Base-by-base conservation (phyloP, 345 rosid species). In the Litchi chinensis region DNA sequence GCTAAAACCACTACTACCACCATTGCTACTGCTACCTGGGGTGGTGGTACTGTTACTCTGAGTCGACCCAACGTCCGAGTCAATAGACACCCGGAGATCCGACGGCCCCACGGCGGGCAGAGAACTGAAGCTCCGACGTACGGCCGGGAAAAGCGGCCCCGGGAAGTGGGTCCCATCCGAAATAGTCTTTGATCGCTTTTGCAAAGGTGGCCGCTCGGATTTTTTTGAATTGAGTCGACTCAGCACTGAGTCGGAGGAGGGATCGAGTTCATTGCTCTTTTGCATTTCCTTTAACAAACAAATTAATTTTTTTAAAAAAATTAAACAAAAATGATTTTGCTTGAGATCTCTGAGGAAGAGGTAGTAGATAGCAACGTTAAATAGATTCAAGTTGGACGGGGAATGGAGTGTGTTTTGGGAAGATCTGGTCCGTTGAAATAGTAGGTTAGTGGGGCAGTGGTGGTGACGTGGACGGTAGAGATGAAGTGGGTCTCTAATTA, bases 131-230 rank as follows among this genome's bases (percentile, higher is more conserved):
- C 71, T 44, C 48, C 91, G 86, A 69, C 92, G 91, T 60, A 87
- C 87, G 54, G 92, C 80, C 18, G 93, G 89, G 84, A 89, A 86
- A 50, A 85, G 86, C 1, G 93, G 92, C 62, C 93, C 88, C 0
- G 88, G 88, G 39, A 90, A 92, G 90, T 87, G 68, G 22, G 85
- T 82, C 43, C 75, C 83, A 21, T 76, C 79, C 16, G 85, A 69
- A n/a, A 81, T 40, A 0, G 90, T 84, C 46, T 87, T 90, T 10
- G 90, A 83, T 75, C 86, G 89, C 83, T 88, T 89, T 71, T 86
- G 85, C 6, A 90, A 82, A 15, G 91, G 92, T 21, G 91, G 91
- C 80, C 80, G 78, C 82, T 83, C 93, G n/a, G 82, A 74, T n/a
- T 75, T 87, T 75, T 64, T 80, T 4, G 79, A 46, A 22, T 24